These are phyloP conservation scores for Hypoxylon sp. DNA, from an alignment of 2,329 filamentous ascomycete species.

Conservation along the genomic window DNA sequence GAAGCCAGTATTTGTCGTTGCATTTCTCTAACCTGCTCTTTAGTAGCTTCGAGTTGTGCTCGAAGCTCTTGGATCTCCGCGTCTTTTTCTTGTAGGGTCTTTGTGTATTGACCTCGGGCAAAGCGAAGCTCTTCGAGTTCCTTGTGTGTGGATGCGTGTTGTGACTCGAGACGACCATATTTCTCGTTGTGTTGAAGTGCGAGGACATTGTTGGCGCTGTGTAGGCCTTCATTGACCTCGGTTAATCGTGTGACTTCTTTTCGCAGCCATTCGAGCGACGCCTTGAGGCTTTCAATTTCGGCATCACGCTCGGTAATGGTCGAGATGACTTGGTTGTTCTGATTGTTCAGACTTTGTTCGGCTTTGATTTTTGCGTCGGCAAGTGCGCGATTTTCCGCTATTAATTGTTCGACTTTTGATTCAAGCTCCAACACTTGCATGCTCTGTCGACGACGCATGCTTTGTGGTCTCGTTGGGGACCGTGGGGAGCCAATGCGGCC, in stretches of 20 bases:
- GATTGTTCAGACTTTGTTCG: constrained; percentile 76
- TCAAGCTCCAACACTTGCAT: constrained; percentile 97
- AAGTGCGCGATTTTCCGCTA: constrained; percentile 86
- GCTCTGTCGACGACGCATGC: constrained; percentile 96
- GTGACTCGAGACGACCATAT: constrained; percentile 75
- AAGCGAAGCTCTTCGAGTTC: constrained; percentile 79
- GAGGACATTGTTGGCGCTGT: constrained; percentile 82
- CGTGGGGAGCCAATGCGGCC: constrained; percentile 87
- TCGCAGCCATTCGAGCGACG: constrained; percentile 83
- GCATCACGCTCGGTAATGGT: constrained; percentile 85
- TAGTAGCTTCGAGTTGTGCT: constrained; percentile 81
- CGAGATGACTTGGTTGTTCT: constrained; percentile 76
- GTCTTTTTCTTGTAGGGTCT: constrained; percentile 84
- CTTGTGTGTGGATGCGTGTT: constrained; percentile 75
- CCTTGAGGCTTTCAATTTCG: constrained; percentile 86
- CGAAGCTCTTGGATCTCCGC: constrained; percentile 84
- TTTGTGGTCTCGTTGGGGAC: constrained; percentile 93
- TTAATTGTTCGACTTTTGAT: constrained; percentile 84
- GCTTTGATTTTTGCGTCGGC: constrained; percentile 79
- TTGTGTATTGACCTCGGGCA: constrained; percentile 73
- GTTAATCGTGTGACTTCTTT: constrained; percentile 85
- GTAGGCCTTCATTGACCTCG: constrained; percentile 85
- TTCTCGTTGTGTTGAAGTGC: constrained; percentile 82
- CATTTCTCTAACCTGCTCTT: constrained; percentile 71
- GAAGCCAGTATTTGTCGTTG: constrained; percentile 71